Evolutionary conservation across 2,329 filamentous ascomycete species (phyloP), one percentile per base, ranked within the genome.

Genomic region (Nigrospora osmanthi): DNA sequence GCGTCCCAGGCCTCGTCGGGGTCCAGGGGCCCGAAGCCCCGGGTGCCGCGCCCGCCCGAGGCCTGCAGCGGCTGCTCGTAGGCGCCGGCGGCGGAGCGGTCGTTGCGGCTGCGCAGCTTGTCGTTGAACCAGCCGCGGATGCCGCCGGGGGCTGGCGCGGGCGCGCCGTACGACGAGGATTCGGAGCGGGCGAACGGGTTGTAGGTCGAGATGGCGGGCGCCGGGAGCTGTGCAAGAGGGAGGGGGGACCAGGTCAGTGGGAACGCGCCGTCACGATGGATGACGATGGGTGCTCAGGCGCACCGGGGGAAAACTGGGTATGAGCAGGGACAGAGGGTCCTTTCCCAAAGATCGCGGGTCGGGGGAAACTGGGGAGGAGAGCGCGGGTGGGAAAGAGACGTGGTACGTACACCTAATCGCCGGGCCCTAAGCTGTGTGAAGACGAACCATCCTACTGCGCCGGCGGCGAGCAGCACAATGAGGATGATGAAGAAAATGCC

Each of bases 1-100:
- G 86, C 68, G 66, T 93, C 87, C 89, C 89, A 95, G 2, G 87
- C 87, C 58, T 90, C 87, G 60, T 94, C 88, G 1, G 86, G 86
- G 57, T 93, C 88, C 38, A 89, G 74, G 4, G 81, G 72, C 2
- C 82, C 80, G 61, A 85, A 83, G 17, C 80, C 80, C 44, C 77
- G 65, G 44, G 73, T 71, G 45, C 70, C 67, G 38, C 68, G 67
- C 32, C 63, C 51, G 16, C 63, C 63, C 35, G 62, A 66, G 37
- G 63, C 62, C 14, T 35, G 34, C 7, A 67, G 59, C 6, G 75
- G 67, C 55, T 72, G 71, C 53, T 89, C 86, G 69, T 89, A 89
- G 39, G 83, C 83, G 52, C 85, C 87, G 2, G 76, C 71, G 0
- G 85, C 84, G 35, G 78, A 80, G 43, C 82, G 78, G 52, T 72